Evolutionary conservation across 192 early-diverging fungal species (phyloP), one percentile per base, ranked within the genome.

Genomic region (Thoreauomyces humboldtii): DNA sequence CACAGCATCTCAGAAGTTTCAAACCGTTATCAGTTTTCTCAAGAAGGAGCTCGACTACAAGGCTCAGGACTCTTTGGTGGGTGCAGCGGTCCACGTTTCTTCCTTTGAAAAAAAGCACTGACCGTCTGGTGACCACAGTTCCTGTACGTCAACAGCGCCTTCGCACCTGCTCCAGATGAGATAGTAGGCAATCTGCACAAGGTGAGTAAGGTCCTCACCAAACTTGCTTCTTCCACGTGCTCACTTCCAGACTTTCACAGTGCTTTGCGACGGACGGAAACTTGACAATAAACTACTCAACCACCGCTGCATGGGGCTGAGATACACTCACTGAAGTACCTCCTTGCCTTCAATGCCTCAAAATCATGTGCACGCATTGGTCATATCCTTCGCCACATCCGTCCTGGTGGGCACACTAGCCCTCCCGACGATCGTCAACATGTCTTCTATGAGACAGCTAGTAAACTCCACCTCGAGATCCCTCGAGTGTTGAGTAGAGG

Each of bases 131-230:
- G n/a, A n/a, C 37, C 50, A 24, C 62, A 92, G 91, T 93, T 96
- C 67, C 74, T 96, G 22, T 96, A 96, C 72, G 83, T 96, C 17
- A 94, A 93, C 69, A 90, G 88, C 66, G 90, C 92, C n/a, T 96
- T 96, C 73, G 87, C 92, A 12, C 94, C 94, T 9, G 84, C 94
- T 29, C 94, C 94, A 15, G 94, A 96, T 67, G 94, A 94, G 74
- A 82, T 85, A 28, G 86, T 96, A 3, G 75, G 80, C 6, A 94
- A 90, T 67, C 63, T 96, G 52, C 81, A 81, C 65, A 88, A 89
- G 80, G 90, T 92, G 38, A 15, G 50, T n/a, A n/a, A 9, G 9
- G 9, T 41, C 38, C 17, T 9, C 38, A 41, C 50, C 27, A 24
- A 51, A 21, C 12, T 24, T 51, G 50, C 15, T 24, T 24, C n/a